A percentile compares a stretch with the other conserved stretches of the same genome.
These are phyloP conservation scores for Acorus gramineus DNA, from an alignment of 106 monocot species.

Conservation along the genomic window DNA sequence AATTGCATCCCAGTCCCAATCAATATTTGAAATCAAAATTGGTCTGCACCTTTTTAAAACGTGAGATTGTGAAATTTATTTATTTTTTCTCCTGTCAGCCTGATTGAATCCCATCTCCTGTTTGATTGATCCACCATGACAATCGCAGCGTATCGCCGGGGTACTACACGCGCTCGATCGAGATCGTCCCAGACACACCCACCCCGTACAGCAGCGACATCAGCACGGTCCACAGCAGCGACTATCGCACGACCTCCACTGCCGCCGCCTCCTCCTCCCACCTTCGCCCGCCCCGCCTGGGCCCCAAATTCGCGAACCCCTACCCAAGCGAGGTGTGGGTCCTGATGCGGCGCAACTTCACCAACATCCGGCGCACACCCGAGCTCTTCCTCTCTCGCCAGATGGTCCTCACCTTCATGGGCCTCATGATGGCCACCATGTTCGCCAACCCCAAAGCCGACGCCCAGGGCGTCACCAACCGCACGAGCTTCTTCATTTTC, in stretches of 20 bases:
- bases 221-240: slow-evolving; percentile 28
- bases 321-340: slow-evolving; percentile 27
- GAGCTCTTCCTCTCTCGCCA: slow-evolving; percentile 48
- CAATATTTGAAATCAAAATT: too few relatives aligned
- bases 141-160: slow-evolving; percentile 18
- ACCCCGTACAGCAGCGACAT: slow-evolving; percentile 32
- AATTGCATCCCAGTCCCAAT: too few relatives aligned
- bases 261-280: not conserved
- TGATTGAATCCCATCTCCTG: too few relatives aligned
- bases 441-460: slow-evolving; percentile 26
- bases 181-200: slow-evolving; percentile 25
- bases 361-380: slow-evolving; percentile 41
- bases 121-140: not conserved
- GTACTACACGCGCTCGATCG: slow-evolving; percentile 20
- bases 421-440: slow-evolving; percentile 47
- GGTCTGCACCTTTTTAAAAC: too few relatives aligned
- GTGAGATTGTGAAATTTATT: too few relatives aligned
- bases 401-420: slow-evolving; percentile 42
- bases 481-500: slow-evolving; percentile 46
- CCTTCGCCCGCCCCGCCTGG: not conserved
- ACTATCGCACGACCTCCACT: slow-evolving; percentile 9
- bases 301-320: slow-evolving; percentile 40
- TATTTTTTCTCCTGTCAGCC: too few relatives aligned
- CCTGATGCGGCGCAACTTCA: slow-evolving; percentile 45
- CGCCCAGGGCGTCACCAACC: slow-evolving; percentile 28